These are phyloP conservation scores for Jatropha multifida DNA, from an alignment of 441 rosid genomes.

Conservation along the genomic window DNA sequence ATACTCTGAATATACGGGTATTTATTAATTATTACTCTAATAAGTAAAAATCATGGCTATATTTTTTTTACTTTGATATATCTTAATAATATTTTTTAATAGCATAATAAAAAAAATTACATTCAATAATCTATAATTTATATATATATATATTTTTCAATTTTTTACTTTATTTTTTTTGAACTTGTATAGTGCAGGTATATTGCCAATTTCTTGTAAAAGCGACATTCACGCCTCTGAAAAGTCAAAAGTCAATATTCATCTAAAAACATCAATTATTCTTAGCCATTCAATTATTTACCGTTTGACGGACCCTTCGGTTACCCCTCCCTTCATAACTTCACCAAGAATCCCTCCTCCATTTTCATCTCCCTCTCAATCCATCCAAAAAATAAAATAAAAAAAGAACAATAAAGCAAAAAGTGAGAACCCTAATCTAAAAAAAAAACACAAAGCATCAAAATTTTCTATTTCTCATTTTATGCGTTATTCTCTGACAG, in stretches of 20 bases:
- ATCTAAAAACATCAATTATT: constrained; percentile 8
- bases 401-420: not conserved
- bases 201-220: not conserved
- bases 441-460: not conserved
- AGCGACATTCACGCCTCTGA: not conserved
- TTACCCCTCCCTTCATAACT: constrained; percentile 7
- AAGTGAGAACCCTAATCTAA: not conserved
- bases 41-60: too few species aligned
- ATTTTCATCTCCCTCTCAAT: constrained; percentile 11
- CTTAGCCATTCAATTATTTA: constrained; percentile 10
- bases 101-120: too few species aligned
- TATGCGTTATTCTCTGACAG: not conserved
- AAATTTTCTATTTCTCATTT: not conserved
- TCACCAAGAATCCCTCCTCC: constrained; percentile 1
- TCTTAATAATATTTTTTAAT: too few species aligned
- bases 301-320: constrained; percentile 37
- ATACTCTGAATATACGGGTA: too few species aligned
- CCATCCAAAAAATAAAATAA: not conserved
- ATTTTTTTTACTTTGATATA: too few species aligned
- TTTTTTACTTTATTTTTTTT: too few species aligned
- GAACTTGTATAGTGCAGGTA: too few species aligned
- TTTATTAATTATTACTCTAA: too few species aligned
- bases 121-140: too few species aligned
- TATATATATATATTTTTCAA: too few species aligned
- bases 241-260: constrained; percentile 10